These are phyloP conservation scores for Paraconiothyrium brasiliense DNA, from an alignment of 2,329 filamentous ascomycete species.

Conservation along the genomic window DNA sequence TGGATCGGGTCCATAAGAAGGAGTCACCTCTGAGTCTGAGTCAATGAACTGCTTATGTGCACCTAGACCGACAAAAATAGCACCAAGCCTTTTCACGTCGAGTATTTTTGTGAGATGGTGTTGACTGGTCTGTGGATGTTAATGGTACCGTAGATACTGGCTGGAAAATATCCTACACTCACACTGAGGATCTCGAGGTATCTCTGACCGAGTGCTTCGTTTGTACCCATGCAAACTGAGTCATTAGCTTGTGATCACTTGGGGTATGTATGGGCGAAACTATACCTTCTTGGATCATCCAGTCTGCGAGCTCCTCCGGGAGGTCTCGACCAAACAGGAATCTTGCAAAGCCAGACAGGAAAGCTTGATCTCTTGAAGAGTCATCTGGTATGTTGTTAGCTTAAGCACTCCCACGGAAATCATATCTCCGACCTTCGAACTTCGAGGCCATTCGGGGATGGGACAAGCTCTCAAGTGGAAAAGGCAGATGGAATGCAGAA, in stretches of 20 bases:
- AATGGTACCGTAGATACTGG: conserved; percentile 8
- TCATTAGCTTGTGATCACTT: conserved; percentile 22
- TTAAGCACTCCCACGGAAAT: not conserved
- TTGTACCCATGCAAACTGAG: conserved; percentile 41
- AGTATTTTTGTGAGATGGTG: conserved; percentile 44
- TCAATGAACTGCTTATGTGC: conserved; percentile 50
- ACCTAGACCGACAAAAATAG: conserved; percentile 68
- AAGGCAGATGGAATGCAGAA: conserved; percentile 10
- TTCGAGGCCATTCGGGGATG: conserved; percentile 43
- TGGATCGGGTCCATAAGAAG: conserved; percentile 19
- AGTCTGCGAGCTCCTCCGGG: conserved; percentile 50
- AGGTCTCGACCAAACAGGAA: conserved; percentile 51
- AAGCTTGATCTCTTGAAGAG: conserved; percentile 49
- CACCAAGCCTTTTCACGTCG: conserved; percentile 54
- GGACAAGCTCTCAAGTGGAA: conserved; percentile 37
- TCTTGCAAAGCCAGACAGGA: conserved; percentile 53
- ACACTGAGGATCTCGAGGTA: conserved; percentile 46
- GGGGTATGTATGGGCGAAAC: not conserved
- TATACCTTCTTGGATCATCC: conserved; percentile 54
- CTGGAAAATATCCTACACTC: not conserved
- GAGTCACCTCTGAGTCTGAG: conserved; percentile 3
- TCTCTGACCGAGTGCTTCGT: conserved; percentile 48
- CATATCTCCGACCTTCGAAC: conserved; percentile 38
- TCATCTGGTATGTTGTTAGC: conserved; percentile 30
- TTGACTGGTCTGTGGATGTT: conserved; percentile 26